Conservation (phyloP, 2,329 filamentous ascomycete genomes). For the Alternaria solani region DNA sequence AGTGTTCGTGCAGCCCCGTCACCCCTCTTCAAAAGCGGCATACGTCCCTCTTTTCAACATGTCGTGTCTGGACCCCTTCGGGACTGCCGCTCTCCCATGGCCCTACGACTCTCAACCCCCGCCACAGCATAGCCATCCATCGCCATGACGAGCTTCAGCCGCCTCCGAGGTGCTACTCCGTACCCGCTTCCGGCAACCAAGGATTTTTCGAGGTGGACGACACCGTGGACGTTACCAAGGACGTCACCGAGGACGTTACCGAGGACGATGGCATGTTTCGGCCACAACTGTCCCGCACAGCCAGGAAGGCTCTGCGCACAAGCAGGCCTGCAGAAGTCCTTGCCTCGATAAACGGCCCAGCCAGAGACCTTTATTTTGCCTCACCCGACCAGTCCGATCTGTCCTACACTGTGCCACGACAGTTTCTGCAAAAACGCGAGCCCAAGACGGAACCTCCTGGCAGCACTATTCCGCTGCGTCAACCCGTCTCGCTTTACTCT, state of each 20-base stretch:
- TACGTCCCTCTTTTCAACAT: neutral
- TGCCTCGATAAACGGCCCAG: slow-evolving; percentile 25
- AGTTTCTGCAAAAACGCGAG: neutral
- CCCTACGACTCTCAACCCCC: neutral
- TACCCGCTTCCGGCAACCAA: neutral
- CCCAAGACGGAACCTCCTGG: neutral
- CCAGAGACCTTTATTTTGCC: slow-evolving; percentile 30
- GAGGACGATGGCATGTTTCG: slow-evolving; percentile 12
- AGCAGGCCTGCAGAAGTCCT: slow-evolving; percentile 34
- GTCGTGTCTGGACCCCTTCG: neutral
- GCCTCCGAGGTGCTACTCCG: slow-evolving; percentile 3
- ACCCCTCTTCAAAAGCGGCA: neutral
- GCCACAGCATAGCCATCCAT: neutral
- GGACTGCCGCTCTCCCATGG: neutral
- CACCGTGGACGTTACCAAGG: neutral
- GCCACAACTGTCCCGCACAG: slow-evolving; percentile 19
- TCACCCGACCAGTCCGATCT: slow-evolving; percentile 19
- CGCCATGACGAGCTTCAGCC: slow-evolving; percentile 12
- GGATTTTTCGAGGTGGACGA: neutral
- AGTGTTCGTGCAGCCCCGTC: neutral
- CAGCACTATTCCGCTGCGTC: neutral
- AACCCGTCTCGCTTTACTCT: slow-evolving; percentile 32
- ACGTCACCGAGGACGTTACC: neutral
- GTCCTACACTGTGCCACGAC: slow-evolving; percentile 18
- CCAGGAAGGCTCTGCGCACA: slow-evolving; percentile 27